Evolutionary conservation across 371 early-diverging fungal species (phyloP).

Genomic region (Mortierella sp.): DNA sequence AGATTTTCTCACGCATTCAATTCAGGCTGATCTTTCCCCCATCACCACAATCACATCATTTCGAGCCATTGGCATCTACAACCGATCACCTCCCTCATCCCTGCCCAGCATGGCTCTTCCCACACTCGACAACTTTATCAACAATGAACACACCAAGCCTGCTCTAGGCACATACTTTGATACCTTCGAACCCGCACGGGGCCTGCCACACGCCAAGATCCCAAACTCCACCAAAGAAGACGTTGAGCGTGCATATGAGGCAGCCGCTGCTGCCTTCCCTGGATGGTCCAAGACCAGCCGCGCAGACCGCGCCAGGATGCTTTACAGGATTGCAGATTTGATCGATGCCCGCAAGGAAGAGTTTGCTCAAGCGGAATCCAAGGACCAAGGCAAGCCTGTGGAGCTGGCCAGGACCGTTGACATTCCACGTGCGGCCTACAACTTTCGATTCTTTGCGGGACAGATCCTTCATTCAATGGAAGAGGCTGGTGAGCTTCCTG

Average conservation of each 20-base stretch:
- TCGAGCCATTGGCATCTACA: neutral
- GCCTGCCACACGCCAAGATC: slow-evolving; percentile 58
- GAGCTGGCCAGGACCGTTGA: slow-evolving; percentile 67
- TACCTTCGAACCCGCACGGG: slow-evolving; percentile 70
- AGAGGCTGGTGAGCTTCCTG: slow-evolving; percentile 40
- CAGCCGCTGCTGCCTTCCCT: slow-evolving; percentile 70
- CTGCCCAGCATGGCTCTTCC: slow-evolving; percentile 7
- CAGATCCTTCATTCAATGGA: slow-evolving; percentile 55
- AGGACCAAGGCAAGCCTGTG: slow-evolving; percentile 77
- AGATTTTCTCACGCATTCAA: slow-evolving; percentile 11
- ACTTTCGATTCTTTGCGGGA: slow-evolving; percentile 80
- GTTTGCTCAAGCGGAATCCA: slow-evolving; percentile 64
- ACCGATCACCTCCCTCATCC: neutral
- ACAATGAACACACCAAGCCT: slow-evolving; percentile 63
- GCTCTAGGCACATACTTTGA: slow-evolving; percentile 61
- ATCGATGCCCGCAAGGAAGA: slow-evolving; percentile 62
- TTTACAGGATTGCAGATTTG: slow-evolving; percentile 71
- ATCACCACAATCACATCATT: neutral
- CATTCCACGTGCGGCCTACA: slow-evolving; percentile 72
- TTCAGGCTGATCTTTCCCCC: neutral
- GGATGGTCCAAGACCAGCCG: slow-evolving; percentile 69
- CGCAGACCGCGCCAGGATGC: slow-evolving; percentile 57
- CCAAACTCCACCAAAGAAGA: slow-evolving; percentile 73
- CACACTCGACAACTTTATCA: slow-evolving; percentile 68
- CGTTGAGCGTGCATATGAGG: slow-evolving; percentile 72